Conservation (phyloP, 176 grass and related monocot genomes). For the Musa troglodytarum region DNA sequence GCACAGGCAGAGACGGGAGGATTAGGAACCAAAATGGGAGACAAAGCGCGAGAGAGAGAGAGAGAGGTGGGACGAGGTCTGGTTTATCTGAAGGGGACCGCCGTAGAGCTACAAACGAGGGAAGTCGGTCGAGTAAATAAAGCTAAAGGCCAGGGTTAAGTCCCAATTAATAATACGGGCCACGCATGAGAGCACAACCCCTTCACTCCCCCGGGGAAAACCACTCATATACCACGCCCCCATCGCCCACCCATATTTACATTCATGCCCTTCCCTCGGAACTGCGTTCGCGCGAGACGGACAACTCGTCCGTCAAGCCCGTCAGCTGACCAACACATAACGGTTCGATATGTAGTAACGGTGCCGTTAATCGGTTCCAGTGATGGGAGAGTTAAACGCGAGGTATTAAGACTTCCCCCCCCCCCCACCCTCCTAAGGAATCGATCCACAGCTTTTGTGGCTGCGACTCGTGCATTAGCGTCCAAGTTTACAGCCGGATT, state of each 20-base stretch:
- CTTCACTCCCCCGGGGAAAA: too few relatives aligned
- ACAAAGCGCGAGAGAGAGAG: neutral
- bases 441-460: constrained; percentile 16
- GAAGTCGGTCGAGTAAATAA: neutral
- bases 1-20: neutral
- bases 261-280: too few relatives aligned
- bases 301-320: too few relatives aligned
- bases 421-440: neutral
- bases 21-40: neutral
- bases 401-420: too few relatives aligned
- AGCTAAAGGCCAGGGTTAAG: neutral
- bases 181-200: neutral
- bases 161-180: neutral
- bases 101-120: too few relatives aligned
- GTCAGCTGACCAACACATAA: too few relatives aligned
- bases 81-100: constrained; percentile 1
- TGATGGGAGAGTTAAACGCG: too few relatives aligned
- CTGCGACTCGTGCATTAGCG: constrained; percentile 10
- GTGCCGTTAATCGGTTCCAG: too few relatives aligned
- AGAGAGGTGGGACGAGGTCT: neutral
- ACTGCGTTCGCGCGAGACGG: too few relatives aligned
- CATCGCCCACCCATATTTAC: too few relatives aligned
- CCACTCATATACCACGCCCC: too few relatives aligned
- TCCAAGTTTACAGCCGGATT: constrained; percentile 38
- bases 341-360: too few relatives aligned